Evolutionary conservation across 2,329 filamentous ascomycete genomes (phyloP).

Genomic region (Aureobasidium sp.): DNA sequence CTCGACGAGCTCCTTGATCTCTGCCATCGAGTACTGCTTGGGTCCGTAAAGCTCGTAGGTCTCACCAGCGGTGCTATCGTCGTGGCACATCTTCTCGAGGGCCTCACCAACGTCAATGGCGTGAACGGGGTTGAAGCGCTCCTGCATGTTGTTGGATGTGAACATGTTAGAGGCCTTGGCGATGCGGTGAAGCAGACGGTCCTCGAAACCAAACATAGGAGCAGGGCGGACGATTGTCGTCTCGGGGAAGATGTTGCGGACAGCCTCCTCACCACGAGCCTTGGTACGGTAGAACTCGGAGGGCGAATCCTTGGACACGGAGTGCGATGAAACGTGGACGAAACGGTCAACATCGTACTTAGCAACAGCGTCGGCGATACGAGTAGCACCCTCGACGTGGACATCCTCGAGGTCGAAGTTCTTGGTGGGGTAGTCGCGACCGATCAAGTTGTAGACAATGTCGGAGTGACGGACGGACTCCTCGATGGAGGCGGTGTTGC

Average conservation of each 20-base stretch:
- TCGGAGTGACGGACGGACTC: slow-evolving; percentile 95
- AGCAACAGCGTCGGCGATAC: slow-evolving; percentile 87
- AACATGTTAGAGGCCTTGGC: slow-evolving; percentile 74
- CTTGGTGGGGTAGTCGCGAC: slow-evolving; percentile 95
- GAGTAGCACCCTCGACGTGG: slow-evolving; percentile 83
- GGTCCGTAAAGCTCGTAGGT: slow-evolving; percentile 94
- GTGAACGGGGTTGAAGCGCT: slow-evolving; percentile 87
- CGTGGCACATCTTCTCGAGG: slow-evolving; percentile 81
- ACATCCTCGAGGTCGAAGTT: slow-evolving; percentile 93
- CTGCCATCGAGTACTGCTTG: slow-evolving; percentile 79
- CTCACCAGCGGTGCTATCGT: slow-evolving; percentile 82
- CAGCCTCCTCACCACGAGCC: slow-evolving; percentile 74
- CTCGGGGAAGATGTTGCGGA: slow-evolving; percentile 85
- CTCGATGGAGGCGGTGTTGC: slow-evolving; percentile 91
- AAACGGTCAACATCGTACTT: slow-evolving; percentile 98
- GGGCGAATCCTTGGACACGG: slow-evolving; percentile 68
- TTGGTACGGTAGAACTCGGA: slow-evolving; percentile 92
- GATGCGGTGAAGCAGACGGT: slow-evolving; percentile 79
- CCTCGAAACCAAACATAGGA: slow-evolving; percentile 91
- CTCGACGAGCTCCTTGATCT: slow-evolving; percentile 84
- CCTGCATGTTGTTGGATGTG: slow-evolving; percentile 87
- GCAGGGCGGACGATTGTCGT: slow-evolving; percentile 93
- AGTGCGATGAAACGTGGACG: slow-evolving; percentile 95
- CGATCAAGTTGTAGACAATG: slow-evolving; percentile 93
- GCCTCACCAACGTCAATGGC: slow-evolving; percentile 84